Base-by-base conservation (phyloP, 2,329 filamentous ascomycete species). In the Cercospora sp. region DNA sequence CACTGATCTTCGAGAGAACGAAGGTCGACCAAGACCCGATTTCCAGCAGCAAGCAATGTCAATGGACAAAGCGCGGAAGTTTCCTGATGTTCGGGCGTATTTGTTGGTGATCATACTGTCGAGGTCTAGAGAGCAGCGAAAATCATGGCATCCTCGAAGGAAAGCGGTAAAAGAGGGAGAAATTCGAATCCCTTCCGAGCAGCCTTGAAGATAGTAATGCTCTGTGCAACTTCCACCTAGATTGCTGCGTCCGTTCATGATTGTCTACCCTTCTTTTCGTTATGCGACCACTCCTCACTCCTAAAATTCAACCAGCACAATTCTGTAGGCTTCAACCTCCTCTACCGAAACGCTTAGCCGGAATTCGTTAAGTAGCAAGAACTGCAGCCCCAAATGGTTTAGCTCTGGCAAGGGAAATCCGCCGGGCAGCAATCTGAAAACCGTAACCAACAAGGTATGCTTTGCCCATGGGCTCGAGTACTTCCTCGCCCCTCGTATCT, bases 251-350 rank as follows among this genome's bases (percentile, higher is more conserved):
- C 18, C 18, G 18, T 21, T 21, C 18, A 21, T 21, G 18, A 21
- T 55, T 16, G 62, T 53, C n/a, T 61, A 61, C 30, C 71, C 74
- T 55, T 74, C 74, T 55, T 86, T 83, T 70, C 84, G 83, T 74
- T 90, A 89, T 30, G 88, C 84, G 26, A 97, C 87, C 16, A 97
- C 90, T 79, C 98, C 95, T 63, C 94, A 86, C 0, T 93, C 94
- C 77, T 98, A 99, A 77, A 98, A 99, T 77, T 98, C 94, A 16
- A 99, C 95, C 10, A 99, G 85, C 94, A 98, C 98, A 1, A 94
- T 99, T 4, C 93, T 95, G 75, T 99, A 99, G 0, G 93, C 93
- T 80, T 99, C 95, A 67, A 99, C 87, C 76, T 98, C 94, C 81
- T 98, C 94, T 12, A 98, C 91, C 0, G 94, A 91, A 9, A 98